A percentile compares a stretch with the other conserved stretches of the same genome.
These are phyloP conservation scores for Agrostemma githago DNA, from an alignment of 148 eudicot genomes.

Conservation along the genomic window DNA sequence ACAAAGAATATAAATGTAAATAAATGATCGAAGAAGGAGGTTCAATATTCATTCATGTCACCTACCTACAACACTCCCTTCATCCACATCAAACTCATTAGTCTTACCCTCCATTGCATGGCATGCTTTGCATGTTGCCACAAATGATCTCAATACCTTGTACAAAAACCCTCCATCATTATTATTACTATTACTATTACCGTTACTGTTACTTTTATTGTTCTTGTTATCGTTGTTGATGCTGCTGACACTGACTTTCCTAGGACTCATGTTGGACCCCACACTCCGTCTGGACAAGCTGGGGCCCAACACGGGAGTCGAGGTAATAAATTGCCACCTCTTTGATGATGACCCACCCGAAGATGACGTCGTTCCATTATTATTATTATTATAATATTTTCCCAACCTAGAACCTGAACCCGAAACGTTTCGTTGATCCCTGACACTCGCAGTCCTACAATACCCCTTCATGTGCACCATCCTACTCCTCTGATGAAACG, in stretches of 20 bases:
- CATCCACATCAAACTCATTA: slow-evolving; percentile 28
- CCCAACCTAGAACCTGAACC: slow-evolving; percentile 11
- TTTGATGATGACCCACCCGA: slow-evolving; percentile 34
- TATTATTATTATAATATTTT: background rate
- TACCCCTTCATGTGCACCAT: slow-evolving; percentile 21
- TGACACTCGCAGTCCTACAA: slow-evolving; percentile 11
- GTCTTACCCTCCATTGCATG: slow-evolving; percentile 54
- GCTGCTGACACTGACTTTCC: background rate
- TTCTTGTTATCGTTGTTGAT: background rate
- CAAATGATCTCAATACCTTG: slow-evolving; percentile 46
- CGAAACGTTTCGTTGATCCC: slow-evolving; percentile 8
- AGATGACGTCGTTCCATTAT: background rate
- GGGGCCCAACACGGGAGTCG: slow-evolving; percentile 46
- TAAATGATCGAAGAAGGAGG: no score
- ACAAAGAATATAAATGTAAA: no score
- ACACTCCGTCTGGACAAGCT: slow-evolving; percentile 31
- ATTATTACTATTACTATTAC: background rate
- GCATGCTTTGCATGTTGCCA: slow-evolving; percentile 59
- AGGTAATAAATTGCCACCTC: slow-evolving; percentile 59
- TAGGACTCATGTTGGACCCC: slow-evolving; percentile 25
- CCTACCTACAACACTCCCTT: slow-evolving; percentile 13
- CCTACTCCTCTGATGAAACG: slow-evolving; percentile 20
- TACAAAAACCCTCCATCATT: slow-evolving; percentile 30
- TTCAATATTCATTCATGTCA: background rate
- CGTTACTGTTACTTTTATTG: slow-evolving; percentile 4